Evolutionary conservation across 2,329 filamentous ascomycete genomes (phyloP).

Genomic region (Coniella vitis): DNA sequence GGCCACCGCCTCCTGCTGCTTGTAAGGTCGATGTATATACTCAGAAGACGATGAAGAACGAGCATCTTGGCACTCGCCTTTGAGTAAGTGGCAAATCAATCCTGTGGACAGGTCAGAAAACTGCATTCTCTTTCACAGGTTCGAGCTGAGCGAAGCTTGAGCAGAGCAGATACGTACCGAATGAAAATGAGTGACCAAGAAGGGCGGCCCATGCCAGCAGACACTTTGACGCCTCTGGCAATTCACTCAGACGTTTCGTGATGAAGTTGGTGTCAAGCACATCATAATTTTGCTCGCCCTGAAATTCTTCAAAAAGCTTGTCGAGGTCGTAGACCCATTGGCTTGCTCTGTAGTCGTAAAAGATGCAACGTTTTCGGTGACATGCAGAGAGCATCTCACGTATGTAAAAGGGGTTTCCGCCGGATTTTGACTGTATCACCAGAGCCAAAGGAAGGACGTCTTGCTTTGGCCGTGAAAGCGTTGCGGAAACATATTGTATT

Average conservation of each 20-base stretch:
- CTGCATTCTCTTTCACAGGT: neutral
- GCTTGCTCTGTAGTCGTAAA: constrained; percentile 79
- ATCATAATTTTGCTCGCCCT: constrained; percentile 69
- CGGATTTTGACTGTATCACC: constrained; percentile 82
- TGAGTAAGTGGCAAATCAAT: constrained; percentile 69
- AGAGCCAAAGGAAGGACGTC: constrained; percentile 72
- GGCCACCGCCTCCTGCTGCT: constrained; percentile 62
- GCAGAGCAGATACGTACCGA: constrained; percentile 32
- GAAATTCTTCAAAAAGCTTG: constrained; percentile 77
- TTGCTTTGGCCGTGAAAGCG: constrained; percentile 65
- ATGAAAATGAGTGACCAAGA: constrained; percentile 77
- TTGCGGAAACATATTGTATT: constrained; percentile 72
- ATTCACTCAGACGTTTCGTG: constrained; percentile 66
- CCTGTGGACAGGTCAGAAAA: constrained; percentile 20
- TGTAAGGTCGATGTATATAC: constrained; percentile 40
- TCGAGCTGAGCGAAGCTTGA: neutral
- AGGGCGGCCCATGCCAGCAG: constrained; percentile 84
- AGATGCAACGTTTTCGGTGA: constrained; percentile 75
- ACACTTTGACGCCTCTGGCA: constrained; percentile 65
- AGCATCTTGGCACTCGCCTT: constrained; percentile 60
- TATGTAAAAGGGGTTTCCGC: constrained; percentile 86
- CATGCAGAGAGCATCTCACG: constrained; percentile 84
- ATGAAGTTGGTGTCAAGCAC: constrained; percentile 80
- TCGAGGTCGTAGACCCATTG: constrained; percentile 84
- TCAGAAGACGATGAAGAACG: constrained; percentile 22